phyloP scores from a whole-genome alignment of 768 basidiomycete species.

The Tricholoma saponaceum region DNA sequence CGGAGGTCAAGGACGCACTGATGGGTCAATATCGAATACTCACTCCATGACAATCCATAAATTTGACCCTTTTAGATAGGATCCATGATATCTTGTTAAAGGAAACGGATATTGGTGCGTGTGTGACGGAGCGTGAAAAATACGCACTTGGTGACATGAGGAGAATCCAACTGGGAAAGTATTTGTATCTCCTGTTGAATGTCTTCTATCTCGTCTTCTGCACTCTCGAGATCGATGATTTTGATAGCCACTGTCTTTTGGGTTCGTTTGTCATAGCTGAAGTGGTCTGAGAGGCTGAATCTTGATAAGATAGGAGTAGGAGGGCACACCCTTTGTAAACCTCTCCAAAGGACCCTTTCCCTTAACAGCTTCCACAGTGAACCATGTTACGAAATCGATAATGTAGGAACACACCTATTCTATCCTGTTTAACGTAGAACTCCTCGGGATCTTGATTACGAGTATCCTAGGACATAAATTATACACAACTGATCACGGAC shows the following conservation, averaged over 20 bases:
- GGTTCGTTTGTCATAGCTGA: slow-evolving; percentile 90
- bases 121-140: slow-evolving; percentile 3
- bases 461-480: slow-evolving; percentile 6
- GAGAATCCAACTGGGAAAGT: slow-evolving; percentile 92
- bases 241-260: slow-evolving; percentile 98
- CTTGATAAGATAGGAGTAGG: slow-evolving; percentile 2
- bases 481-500: slow-evolving; percentile 21
- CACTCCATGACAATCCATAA: slow-evolving; percentile 99
- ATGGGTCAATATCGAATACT: slow-evolving; percentile 20
- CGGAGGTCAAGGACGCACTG: slow-evolving; percentile 4
- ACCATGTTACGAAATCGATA: slow-evolving; percentile 4
- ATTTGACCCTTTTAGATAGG: slow-evolving; percentile 91
- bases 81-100: slow-evolving; percentile 80
- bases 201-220: slow-evolving; percentile 99
- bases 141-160: slow-evolving; percentile 90
- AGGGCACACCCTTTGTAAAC: slow-evolving; percentile 90
- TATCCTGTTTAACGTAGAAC: slow-evolving; percentile 94
- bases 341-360: slow-evolving; percentile 98
- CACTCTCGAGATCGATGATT: slow-evolving; percentile 98
- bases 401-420: slow-evolving; percentile 69
- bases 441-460: slow-evolving; percentile 85
- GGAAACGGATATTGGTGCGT: slow-evolving; percentile 10
- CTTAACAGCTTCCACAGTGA: slow-evolving; percentile 34
- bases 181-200: slow-evolving; percentile 99
- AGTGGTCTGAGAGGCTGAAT: slow-evolving; percentile 11